Conservation (phyloP, 164 flowering plant species). For the Saururus chinensis region DNA sequence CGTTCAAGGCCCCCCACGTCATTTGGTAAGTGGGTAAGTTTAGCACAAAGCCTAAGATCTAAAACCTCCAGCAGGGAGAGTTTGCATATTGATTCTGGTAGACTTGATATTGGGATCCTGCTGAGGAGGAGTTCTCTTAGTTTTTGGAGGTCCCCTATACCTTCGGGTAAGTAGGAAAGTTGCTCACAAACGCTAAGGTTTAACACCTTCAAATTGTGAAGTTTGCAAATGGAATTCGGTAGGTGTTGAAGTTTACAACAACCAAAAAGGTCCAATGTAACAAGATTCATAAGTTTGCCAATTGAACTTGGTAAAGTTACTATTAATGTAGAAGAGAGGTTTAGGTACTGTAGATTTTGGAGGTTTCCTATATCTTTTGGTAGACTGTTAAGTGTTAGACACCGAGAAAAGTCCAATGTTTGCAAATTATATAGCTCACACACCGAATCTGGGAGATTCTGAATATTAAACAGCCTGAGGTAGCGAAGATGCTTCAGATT, state of each 20-base stretch:
- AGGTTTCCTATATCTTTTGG: conserved; percentile 1
- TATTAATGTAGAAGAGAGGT: background rate
- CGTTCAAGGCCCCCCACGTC: background rate
- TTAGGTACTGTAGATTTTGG: background rate
- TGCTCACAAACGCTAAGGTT: background rate
- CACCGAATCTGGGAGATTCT: background rate
- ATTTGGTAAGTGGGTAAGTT: conserved; percentile 7
- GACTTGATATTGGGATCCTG: too few relatives aligned
- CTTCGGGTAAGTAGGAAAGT: too few relatives aligned
- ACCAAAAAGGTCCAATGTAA: background rate
- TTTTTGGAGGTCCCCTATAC: too few relatives aligned
- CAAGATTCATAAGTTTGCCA: background rate
- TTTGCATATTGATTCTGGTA: too few relatives aligned
- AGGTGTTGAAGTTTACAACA: too few relatives aligned
- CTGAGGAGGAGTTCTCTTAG: too few relatives aligned
- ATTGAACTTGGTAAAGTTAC: background rate
- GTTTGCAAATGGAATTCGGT: too few relatives aligned
- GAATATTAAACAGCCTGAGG: background rate
- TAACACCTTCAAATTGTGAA: conserved; percentile 1
- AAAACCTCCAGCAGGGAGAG: too few relatives aligned
- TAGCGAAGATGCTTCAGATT: conserved; percentile 5
- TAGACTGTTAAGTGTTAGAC: background rate
- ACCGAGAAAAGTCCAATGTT: background rate
- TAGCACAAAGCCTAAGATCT: background rate
- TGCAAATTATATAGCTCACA: background rate